Percentiles rank a stretch among this genome's conserved stretches.
Evolutionary conservation across 164 flowering plant genomes (phyloP).

Genomic region (Platanus orientalis): DNA sequence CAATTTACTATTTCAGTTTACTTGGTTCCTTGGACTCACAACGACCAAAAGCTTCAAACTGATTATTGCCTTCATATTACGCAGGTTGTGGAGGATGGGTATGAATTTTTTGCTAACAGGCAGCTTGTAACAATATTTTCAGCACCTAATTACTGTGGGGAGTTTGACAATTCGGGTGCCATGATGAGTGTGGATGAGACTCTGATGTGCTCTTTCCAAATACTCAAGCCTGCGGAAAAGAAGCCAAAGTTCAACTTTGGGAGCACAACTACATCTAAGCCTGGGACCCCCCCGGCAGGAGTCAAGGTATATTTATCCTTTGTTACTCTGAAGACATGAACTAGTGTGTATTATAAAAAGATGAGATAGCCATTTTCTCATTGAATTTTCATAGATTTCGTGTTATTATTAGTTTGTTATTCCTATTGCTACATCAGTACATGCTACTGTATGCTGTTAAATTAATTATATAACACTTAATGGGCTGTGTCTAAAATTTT

Average conservation of each 20-base stretch:
- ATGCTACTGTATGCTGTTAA: no score
- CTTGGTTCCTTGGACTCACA: not conserved
- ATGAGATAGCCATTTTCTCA: no score
- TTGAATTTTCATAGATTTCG: no score
- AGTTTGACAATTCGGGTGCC: constrained; percentile 87
- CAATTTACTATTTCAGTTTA: not conserved
- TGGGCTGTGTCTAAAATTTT: no score
- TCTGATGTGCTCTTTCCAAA: constrained; percentile 80
- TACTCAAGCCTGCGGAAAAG: constrained; percentile 63
- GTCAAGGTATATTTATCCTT: constrained; percentile 24
- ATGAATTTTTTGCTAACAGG: constrained; percentile 48
- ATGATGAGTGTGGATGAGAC: constrained; percentile 95
- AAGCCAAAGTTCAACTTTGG: constrained; percentile 43
- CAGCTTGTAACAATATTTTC: constrained; percentile 90
- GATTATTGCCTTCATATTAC: not conserved
- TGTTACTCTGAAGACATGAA: not conserved
- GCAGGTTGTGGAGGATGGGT: constrained; percentile 43
- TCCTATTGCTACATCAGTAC: no score
- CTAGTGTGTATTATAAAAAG: not conserved
- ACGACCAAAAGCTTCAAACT: not conserved
- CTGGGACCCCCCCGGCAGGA: constrained; percentile 39
- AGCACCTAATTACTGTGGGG: constrained; percentile 88
- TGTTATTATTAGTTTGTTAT: no score
- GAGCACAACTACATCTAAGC: constrained; percentile 42
- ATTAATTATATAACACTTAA: no score